Conservation (phyloP, 148 eudicot species). For the Fallopia convolvulus region DNA sequence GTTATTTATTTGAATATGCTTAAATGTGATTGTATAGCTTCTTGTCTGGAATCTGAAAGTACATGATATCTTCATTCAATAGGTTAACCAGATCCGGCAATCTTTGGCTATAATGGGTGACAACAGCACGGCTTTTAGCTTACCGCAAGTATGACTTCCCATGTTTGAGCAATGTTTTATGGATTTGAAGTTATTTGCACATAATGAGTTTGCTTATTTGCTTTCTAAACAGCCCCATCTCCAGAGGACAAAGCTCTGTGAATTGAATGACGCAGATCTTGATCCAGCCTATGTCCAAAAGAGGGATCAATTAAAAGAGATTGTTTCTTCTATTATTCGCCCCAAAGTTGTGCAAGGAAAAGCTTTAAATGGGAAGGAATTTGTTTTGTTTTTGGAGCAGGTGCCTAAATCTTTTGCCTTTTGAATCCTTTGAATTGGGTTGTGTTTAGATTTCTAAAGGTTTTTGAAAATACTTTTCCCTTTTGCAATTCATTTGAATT, state of each 20-base stretch:
- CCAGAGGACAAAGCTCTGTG: slow-evolving; percentile 90
- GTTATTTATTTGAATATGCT: slow-evolving; percentile 30
- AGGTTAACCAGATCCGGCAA: slow-evolving; percentile 96
- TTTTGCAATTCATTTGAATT: neutral
- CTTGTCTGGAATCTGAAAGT: slow-evolving; percentile 2
- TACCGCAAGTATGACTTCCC: slow-evolving; percentile 67
- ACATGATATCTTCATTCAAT: slow-evolving; percentile 16
- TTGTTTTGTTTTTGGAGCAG: slow-evolving; percentile 86
- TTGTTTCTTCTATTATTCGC: slow-evolving; percentile 64
- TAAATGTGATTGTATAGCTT: neutral
- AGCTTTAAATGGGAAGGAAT: slow-evolving; percentile 80
- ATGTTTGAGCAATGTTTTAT: neutral
- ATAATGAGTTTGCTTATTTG: slow-evolving; percentile 13
- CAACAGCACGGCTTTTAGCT: slow-evolving; percentile 95
- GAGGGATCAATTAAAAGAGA: slow-evolving; percentile 72
- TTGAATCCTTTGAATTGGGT: neutral
- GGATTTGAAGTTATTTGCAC: neutral
- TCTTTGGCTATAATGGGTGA: slow-evolving; percentile 95
- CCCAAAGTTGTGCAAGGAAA: slow-evolving; percentile 95
- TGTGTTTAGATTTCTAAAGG: neutral
- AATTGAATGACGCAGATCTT: slow-evolving; percentile 84
- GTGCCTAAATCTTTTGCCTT: slow-evolving; percentile 20
- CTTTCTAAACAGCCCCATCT: slow-evolving; percentile 80
- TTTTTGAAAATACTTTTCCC: neutral
- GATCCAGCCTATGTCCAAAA: slow-evolving; percentile 68